These are phyloP conservation scores for Volvariella volvacea DNA, from an alignment of 1,284 basidiomycete species.

Conservation along the genomic window DNA sequence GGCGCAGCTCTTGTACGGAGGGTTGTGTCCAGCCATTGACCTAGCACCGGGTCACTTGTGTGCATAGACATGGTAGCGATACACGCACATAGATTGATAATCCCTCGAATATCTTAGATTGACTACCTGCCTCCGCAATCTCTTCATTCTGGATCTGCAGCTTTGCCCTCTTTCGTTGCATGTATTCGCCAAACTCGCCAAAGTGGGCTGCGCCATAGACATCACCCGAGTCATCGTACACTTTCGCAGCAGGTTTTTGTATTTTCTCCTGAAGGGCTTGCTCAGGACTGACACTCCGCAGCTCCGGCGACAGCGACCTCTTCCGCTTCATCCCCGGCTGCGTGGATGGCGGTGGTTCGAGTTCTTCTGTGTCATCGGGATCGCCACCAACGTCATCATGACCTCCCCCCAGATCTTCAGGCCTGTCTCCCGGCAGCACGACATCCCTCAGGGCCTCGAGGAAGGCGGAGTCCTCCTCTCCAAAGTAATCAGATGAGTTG, in stretches of 20 bases:
- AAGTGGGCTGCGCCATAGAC: conserved; percentile 79
- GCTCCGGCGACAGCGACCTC: conserved; percentile 11
- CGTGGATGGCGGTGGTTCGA: conserved; percentile 25
- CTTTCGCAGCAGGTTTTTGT: conserved; percentile 3
- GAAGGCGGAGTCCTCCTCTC: conserved; percentile 49
- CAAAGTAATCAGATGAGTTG: conserved; percentile 51
- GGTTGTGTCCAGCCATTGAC: conserved; percentile 90
- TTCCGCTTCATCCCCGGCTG: conserved; percentile 29
- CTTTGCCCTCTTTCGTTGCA: conserved; percentile 87
- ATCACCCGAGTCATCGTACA: conserved; percentile 21
- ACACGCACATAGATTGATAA: conserved; percentile 72
- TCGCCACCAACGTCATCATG: conserved; percentile 3
- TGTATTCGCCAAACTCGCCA: conserved; percentile 82
- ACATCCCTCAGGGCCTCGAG: conserved; percentile 41
- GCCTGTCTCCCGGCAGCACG: conserved; percentile 41
- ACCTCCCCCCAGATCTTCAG: neutral
- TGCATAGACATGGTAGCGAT: neutral
- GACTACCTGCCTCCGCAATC: conserved; percentile 29
- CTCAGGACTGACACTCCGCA: neutral
- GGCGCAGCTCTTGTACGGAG: conserved; percentile 79
- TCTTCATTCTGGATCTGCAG: conserved; percentile 79
- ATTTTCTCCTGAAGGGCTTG: conserved; percentile 4
- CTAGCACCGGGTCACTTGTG: conserved; percentile 28
- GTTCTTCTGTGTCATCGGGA: conserved; percentile 19
- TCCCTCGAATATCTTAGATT: conserved; percentile 54